phyloP scores from a whole-genome alignment of 352 stramenopile species.

The Phytophthora tentaculata region DNA sequence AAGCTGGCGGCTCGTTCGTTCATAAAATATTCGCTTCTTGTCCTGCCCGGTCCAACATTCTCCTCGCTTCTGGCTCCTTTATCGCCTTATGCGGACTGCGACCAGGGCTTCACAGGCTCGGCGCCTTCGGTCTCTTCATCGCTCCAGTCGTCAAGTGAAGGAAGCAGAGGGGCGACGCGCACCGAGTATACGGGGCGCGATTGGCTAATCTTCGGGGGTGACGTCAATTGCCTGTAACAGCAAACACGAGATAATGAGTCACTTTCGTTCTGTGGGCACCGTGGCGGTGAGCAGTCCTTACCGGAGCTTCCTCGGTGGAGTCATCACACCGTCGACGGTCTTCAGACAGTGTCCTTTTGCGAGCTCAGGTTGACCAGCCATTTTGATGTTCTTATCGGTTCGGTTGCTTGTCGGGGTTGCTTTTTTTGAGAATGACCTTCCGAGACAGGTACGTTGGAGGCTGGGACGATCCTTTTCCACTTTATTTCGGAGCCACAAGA shows the following conservation, averaged over 20 bases:
- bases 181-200: slow-evolving; percentile 24
- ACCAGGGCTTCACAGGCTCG: slow-evolving; percentile 23
- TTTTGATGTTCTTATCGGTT: slow-evolving; percentile 31
- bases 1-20: slow-evolving; percentile 16
- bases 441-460: neutral
- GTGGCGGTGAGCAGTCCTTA: too few species aligned
- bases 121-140: slow-evolving; percentile 16
- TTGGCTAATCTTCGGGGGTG: slow-evolving; percentile 35
- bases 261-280: slow-evolving; percentile 1
- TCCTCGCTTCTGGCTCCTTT: slow-evolving; percentile 1
- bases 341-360: slow-evolving; percentile 2
- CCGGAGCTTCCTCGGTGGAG: slow-evolving; percentile 24
- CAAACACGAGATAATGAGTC: slow-evolving; percentile 14
- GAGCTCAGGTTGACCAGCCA: slow-evolving; percentile 24
- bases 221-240: slow-evolving; percentile 15
- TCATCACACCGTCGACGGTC: slow-evolving; percentile 12
- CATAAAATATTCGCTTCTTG: slow-evolving; percentile 31
- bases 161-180: slow-evolving; percentile 28
- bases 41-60: too few species aligned
- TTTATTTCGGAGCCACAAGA: slow-evolving; percentile 30
- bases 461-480: slow-evolving; percentile 19
- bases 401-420: slow-evolving; percentile 10
- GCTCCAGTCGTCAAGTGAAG: slow-evolving; percentile 30
- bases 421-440: slow-evolving; percentile 39
- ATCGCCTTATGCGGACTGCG: slow-evolving; percentile 33